These are phyloP conservation scores for Cryptococcus sp. DNA, from an alignment of 1,284 basidiomycete species.

Conservation along the genomic window DNA sequence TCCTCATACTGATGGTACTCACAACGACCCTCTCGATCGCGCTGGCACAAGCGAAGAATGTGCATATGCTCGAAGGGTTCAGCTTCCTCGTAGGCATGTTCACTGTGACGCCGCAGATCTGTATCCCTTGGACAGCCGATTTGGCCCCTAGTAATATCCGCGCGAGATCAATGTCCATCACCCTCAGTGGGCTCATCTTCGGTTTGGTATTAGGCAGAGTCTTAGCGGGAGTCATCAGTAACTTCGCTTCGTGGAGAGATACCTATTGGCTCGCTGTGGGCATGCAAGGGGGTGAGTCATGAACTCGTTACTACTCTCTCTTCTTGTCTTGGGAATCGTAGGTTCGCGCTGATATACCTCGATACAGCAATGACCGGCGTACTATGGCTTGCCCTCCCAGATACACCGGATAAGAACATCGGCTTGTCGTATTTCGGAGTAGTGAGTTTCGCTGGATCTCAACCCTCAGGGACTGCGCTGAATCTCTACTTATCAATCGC, in stretches of 20 bases:
- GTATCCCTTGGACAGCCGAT: constrained; percentile 67
- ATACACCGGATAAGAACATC: constrained; percentile 65
- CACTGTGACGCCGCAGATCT: constrained; percentile 57
- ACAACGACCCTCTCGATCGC: constrained; percentile 62
- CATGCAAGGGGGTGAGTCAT: constrained; percentile 47
- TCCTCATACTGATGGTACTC: constrained; percentile 57
- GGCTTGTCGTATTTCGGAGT: constrained; percentile 64
- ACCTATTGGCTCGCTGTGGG: constrained; percentile 69
- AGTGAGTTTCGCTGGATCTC: constrained; percentile 20
- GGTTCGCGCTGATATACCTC: background rate
- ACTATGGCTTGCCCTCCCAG: constrained; percentile 64
- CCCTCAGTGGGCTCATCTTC: constrained; percentile 66
- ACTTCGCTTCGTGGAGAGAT: constrained; percentile 64
- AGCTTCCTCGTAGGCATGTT: constrained; percentile 62
- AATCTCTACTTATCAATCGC: background rate
- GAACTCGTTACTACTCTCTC: constrained; percentile 8
- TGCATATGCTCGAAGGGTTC: constrained; percentile 61
- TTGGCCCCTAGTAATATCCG: constrained; percentile 65
- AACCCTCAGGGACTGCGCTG: background rate
- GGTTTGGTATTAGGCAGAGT: constrained; percentile 72
- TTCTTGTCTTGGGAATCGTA: background rate
- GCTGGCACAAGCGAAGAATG: constrained; percentile 58
- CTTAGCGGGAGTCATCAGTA: constrained; percentile 65
- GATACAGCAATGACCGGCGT: constrained; percentile 56
- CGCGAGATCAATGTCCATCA: constrained; percentile 66